Base-by-base conservation (phyloP, 306 rosid species). In the Carpinus fangiana region DNA sequence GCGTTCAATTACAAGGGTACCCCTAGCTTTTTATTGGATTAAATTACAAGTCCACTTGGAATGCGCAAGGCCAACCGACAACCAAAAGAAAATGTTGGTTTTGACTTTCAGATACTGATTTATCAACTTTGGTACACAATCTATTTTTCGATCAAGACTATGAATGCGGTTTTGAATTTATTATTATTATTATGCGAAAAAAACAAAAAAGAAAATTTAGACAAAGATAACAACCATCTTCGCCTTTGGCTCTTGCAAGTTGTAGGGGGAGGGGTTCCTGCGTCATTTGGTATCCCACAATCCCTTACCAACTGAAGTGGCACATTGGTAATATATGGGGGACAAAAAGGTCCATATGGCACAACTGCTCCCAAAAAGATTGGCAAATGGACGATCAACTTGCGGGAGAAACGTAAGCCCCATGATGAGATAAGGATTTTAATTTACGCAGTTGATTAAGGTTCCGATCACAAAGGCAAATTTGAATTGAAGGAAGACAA, bases 351-450 rank as follows among this genome's bases (percentile, higher is more conserved):
- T 46, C 7, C 38, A 48, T 21, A 48, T 64, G 69, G 73, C 84
- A 55, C 26, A 66, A n/a, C 51, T 31, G 74, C 76, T 78, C 76
- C 68, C 68, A 43, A 41, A 55, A 14, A 26, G 51, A 77, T 7
- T 73, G 9, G 76, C 82, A 72, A 80, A 26, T 81, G 46, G 81
- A 50, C 14, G 78, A 79, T 77, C 89, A 69, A 86, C 47, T 86
- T 86, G 89, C 73, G 38, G 2, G 76, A 53, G 59, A 48, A 55
- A 70, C 76, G 79, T 55, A 79, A 59, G 83, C 78, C 21, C 31
- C 56, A 77, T 71, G 76, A 45, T 80, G 72, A 72, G 14, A 66
- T 66, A 36, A 79, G 56, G 23, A 76, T 65, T 20, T 20, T 65
- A n/a, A 76, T 65, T 36, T 52, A n/a, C 21, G 4, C 23, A 64